Conservation (phyloP, 2,329 filamentous ascomycete genomes). For the Curvularia hawaiiensis region DNA sequence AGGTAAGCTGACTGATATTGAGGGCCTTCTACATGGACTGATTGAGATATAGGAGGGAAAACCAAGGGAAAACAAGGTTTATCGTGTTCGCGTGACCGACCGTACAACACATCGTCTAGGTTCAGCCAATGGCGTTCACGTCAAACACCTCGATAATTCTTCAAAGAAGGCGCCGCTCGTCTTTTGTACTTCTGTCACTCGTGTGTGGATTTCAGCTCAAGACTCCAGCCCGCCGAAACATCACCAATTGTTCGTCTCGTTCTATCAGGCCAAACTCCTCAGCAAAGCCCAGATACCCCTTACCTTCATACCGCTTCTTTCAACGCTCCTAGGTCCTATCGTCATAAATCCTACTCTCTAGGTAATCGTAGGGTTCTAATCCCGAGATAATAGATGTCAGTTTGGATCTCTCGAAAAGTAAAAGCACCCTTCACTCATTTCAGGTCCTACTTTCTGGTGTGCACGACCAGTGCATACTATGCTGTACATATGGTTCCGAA, state of each 20-base stretch:
- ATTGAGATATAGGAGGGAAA: constrained; percentile 19
- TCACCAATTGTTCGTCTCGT: constrained; percentile 5
- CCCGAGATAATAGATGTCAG: too few relatives aligned
- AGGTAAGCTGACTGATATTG: constrained; percentile 17
- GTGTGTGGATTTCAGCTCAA: too few relatives aligned
- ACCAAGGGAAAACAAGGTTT: constrained; percentile 26
- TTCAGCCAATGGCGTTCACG: too few relatives aligned
- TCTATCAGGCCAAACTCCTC: constrained; percentile 8
- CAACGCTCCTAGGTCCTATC: constrained; percentile 13
- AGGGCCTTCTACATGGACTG: neutral
- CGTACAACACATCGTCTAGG: too few relatives aligned
- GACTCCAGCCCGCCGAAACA: too few relatives aligned
- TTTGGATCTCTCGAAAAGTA: too few relatives aligned
- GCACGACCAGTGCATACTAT: too few relatives aligned
- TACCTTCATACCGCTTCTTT: constrained; percentile 4
- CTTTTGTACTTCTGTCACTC: too few relatives aligned
- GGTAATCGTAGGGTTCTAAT: too few relatives aligned
- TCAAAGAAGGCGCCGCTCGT: too few relatives aligned
- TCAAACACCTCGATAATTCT: too few relatives aligned
- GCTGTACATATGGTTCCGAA: constrained; percentile 3
- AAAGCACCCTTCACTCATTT: neutral
- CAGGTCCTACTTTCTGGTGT: neutral
- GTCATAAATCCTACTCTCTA: constrained; percentile 15
- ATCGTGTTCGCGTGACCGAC: constrained; percentile 6
- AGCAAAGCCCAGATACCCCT: neutral